These are phyloP conservation scores for Coccomyxa sp. DNA, from an alignment of 139 green algal species.

Conservation along the genomic window DNA sequence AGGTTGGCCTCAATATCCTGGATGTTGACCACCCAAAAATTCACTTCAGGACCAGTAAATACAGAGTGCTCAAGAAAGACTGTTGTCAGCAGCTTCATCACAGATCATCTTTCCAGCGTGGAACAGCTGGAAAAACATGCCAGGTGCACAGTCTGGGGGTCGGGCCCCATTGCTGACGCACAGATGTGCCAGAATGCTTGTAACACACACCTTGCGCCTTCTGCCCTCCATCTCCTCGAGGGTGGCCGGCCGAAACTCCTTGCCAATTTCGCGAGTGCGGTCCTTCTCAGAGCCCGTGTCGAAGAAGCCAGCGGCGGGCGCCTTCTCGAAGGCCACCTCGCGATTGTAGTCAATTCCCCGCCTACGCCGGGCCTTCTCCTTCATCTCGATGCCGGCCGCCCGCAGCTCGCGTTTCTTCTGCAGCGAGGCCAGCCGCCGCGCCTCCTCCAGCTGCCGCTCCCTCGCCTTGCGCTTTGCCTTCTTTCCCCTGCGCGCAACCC, in stretches of 20 bases:
- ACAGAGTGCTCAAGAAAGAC: not conserved
- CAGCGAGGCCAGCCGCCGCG: constrained; percentile 83
- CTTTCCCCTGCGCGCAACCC: constrained; percentile 74
- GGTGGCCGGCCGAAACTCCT: constrained; percentile 83
- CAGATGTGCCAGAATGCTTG: no score
- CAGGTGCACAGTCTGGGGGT: no score
- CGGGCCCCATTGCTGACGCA: no score
- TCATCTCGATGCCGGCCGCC: constrained; percentile 71
- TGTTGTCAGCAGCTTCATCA: not conserved
- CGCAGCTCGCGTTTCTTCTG: constrained; percentile 95
- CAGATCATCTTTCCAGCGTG: not conserved
- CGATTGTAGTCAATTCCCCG: constrained; percentile 76
- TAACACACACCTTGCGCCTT: constrained; percentile 43
- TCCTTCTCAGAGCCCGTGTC: constrained; percentile 72
- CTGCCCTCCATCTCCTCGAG: constrained; percentile 89
- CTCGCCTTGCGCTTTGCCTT: constrained; percentile 98
- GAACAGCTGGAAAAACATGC: not conserved
- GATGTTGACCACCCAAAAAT: not conserved
- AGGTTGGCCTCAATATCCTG: constrained; percentile 84
- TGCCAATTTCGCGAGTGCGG: constrained; percentile 51
- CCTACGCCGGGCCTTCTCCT: constrained; percentile 20
- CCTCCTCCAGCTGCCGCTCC: constrained; percentile 98
- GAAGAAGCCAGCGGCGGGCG: constrained; percentile 83
- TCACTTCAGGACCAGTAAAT: not conserved
- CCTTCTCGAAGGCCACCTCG: constrained; percentile 93